phyloP scores from a whole-genome alignment of 495 filamentous ascomycete genomes.

The Penicillium egyptiacum region DNA sequence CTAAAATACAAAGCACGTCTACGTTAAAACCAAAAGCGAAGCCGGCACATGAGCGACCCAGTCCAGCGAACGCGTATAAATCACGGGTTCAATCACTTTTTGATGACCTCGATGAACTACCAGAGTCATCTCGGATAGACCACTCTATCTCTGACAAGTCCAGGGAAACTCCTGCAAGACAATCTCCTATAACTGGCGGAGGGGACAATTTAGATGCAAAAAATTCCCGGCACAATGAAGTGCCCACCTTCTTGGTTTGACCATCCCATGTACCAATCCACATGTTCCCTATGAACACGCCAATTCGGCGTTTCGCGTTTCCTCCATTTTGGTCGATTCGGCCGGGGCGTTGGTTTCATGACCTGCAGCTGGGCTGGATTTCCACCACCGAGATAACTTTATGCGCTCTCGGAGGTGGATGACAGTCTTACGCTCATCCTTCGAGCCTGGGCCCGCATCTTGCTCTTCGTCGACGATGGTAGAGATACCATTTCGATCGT shows the following conservation, averaged over 20 bases:
- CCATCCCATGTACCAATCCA: not conserved
- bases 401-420: conserved; percentile 26
- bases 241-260: conserved; percentile 51
- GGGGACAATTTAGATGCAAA: conserved; percentile 28
- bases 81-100: conserved; percentile 40
- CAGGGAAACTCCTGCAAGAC: conserved; percentile 17
- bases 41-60: conserved; percentile 13
- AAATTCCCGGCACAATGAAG: conserved; percentile 43
- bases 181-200: conserved; percentile 13
- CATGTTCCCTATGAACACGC: not conserved
- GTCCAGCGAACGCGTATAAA: conserved; percentile 20
- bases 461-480: conserved; percentile 33
- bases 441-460: conserved; percentile 36
- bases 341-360: conserved; percentile 8
- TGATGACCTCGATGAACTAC: conserved; percentile 46
- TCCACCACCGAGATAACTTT: conserved; percentile 19
- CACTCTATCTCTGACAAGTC: conserved; percentile 21
- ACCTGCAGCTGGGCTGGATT: not conserved
- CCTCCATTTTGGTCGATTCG: conserved; percentile 1
- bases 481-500: conserved; percentile 29
- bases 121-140: conserved; percentile 32
- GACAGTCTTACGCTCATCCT: conserved; percentile 35
- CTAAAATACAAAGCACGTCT: not conserved
- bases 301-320: not conserved
- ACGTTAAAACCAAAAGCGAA: conserved; percentile 5